Evolutionary conservation across 352 stramenopile genomes (phyloP), one percentile per base, ranked within the genome.

Genomic region (Globisporangium nodosum): DNA sequence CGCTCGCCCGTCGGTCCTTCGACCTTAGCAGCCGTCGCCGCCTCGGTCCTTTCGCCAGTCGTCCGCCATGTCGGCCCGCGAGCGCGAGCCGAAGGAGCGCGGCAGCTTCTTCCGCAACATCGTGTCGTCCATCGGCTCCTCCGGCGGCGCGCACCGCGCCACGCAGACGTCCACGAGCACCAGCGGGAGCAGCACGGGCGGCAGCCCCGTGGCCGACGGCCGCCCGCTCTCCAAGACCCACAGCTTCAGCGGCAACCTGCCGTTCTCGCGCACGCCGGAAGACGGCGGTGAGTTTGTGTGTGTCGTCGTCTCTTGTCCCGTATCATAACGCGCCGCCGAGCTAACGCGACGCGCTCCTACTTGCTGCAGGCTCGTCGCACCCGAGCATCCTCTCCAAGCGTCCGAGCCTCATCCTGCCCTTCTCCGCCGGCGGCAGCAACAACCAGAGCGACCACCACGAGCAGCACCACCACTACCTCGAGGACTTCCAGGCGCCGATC

Each of bases 401-500:
- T 0, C 80, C 81, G 35, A 90, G 78, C 40, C 71, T 92, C 45
- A 92, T 92, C 55, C 71, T 92, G 27, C 82, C 82, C 12, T 90
- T 92, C 55, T 65, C 60, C 33, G 24, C 59, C 20, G 64, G 35
- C 21, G 47, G 24, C 24, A 27, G 24, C 24, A 27, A 3, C 15
- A 56, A 56, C 20, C 50, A 56, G 33, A 70, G 60, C 42, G 39
- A 55, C 49, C 55, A 70, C 24, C 33, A 50, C 13, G 33, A 48
- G 47, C 63, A 56, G 46, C 59, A 50, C n/a, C 39, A 64, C 39
- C 67, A 64, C 49, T 91, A 91, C 61, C 56, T 87, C 54, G 75
- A 85, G 43, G 81, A 91, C 69, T 92, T 92, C 60, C 82, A 92
- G 62, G 81, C 82, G 54, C 79, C 79, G 24, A 90, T 90, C 52